A percentile compares a stretch with the other conserved stretches of the same genome.
phyloP scores from a whole-genome alignment of 225 moss, liverwort and hornwort species.

The Rhytidiadelphus loreus region DNA sequence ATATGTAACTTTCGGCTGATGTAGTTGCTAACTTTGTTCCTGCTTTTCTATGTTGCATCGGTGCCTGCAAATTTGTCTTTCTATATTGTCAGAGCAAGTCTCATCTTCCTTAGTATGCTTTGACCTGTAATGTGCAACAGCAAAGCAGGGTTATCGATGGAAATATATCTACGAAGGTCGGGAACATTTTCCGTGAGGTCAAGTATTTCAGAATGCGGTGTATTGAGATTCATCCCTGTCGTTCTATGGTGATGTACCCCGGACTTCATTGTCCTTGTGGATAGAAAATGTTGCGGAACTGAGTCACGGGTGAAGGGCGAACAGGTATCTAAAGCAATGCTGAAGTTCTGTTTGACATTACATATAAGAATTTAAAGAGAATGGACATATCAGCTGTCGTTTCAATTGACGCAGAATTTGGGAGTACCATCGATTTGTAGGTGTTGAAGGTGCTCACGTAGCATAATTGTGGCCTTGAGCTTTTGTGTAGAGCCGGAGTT shows the following conservation, averaged over 20 bases:
- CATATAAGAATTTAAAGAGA: not conserved
- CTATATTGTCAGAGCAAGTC: not conserved
- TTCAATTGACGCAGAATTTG: not conserved
- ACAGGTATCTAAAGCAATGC: not conserved
- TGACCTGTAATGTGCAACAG: conserved; percentile 12
- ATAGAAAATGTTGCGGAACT: conserved; percentile 13
- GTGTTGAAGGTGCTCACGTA: not conserved
- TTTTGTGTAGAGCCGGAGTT: conserved; percentile 8
- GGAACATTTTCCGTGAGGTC: not conserved
- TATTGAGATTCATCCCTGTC: not conserved
- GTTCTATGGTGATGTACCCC: not conserved
- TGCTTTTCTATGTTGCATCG: not conserved
- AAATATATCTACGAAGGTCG: not conserved
- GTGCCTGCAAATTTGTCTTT: not conserved
- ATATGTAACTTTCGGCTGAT: not conserved
- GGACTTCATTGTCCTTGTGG: conserved; percentile 1
- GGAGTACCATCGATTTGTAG: not conserved
- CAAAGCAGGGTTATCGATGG: conserved; percentile 10
- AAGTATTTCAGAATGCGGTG: not conserved
- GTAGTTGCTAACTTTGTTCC: not conserved
- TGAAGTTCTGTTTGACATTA: not conserved
- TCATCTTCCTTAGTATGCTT: not conserved
- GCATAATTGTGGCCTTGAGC: not conserved
- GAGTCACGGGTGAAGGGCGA: conserved; percentile 5
- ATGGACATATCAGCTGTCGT: not conserved